Evolutionary conservation across 208 protist species (phyloP).

Genomic region (Leishmania aethiopica): DNA sequence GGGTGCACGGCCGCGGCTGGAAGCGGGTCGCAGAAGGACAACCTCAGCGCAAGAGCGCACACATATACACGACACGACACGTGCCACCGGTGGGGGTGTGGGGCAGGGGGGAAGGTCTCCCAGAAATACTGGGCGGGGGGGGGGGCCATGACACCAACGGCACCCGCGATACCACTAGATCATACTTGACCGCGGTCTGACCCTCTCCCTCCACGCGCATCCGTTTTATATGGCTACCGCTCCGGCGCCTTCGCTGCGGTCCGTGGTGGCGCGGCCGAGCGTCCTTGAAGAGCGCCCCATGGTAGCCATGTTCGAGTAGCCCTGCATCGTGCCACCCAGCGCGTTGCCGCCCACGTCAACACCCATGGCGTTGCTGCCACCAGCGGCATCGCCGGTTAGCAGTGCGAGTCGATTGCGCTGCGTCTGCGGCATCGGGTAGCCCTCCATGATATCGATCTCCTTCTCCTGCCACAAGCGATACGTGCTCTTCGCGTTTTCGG

Average conservation of each 20-base stretch:
- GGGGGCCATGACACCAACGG: background rate
- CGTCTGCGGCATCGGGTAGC: conserved; percentile 31
- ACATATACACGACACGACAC: background rate
- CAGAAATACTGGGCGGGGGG: background rate
- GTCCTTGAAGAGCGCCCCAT: background rate
- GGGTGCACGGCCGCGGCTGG: background rate
- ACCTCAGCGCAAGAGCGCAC: background rate
- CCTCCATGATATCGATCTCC: conserved; percentile 68
- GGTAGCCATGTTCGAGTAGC: background rate
- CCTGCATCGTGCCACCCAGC: background rate
- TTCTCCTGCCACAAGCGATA: conserved; percentile 81
- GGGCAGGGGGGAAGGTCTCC: background rate
- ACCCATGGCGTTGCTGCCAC: background rate
- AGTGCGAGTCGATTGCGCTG: conserved; percentile 33
- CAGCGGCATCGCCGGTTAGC: conserved; percentile 7
- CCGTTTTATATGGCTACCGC: background rate
- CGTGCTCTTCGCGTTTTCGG: conserved; percentile 77
- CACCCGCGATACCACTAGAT: background rate
- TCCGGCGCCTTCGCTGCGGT: background rate
- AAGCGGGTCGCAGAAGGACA: background rate
- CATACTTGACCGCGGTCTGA: background rate
- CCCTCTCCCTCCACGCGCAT: background rate
- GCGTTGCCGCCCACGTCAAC: background rate
- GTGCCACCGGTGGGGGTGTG: background rate
- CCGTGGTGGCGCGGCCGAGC: background rate